Conservation (phyloP, 768 basidiomycete genomes). For the Xerocomus brunneocitrinus region DNA sequence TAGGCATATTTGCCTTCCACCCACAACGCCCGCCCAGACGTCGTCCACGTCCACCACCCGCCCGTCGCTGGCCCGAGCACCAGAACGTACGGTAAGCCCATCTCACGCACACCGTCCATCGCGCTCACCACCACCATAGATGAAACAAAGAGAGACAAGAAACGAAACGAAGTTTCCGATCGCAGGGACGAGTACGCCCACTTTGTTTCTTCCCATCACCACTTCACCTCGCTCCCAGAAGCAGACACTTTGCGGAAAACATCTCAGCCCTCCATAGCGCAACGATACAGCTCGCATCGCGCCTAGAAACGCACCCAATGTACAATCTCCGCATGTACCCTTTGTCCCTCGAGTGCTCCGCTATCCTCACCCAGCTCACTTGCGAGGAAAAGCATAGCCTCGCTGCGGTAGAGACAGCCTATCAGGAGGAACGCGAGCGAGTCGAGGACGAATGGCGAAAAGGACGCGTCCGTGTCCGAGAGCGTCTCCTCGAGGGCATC, state of each 20-base stretch:
- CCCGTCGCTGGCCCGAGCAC: constrained; percentile 40
- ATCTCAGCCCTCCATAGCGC: constrained; percentile 55
- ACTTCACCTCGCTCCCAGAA: constrained; percentile 34
- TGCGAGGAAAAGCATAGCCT: constrained; percentile 64
- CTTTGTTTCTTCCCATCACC: neutral
- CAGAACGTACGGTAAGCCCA: constrained; percentile 31
- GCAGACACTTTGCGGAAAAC: constrained; percentile 58
- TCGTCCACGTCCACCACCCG: constrained; percentile 36
- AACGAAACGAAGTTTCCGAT: constrained; percentile 69
- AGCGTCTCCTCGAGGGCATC: too few relatives aligned
- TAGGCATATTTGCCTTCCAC: constrained; percentile 59
- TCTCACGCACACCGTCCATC: constrained; percentile 10
- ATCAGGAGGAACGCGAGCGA: constrained; percentile 24
- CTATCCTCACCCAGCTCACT: constrained; percentile 60
- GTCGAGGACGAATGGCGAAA: too few relatives aligned
- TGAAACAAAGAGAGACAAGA: constrained; percentile 37
- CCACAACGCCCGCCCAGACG: constrained; percentile 38
- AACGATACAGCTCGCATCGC: constrained; percentile 57
- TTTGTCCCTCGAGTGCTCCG: constrained; percentile 70
- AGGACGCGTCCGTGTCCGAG: too few relatives aligned
- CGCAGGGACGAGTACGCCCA: constrained; percentile 66
- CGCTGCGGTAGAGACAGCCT: constrained; percentile 63
- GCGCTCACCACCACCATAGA: constrained; percentile 33
- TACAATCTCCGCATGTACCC: constrained; percentile 75
- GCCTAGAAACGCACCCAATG: too few relatives aligned